A percentile compares a stretch with the other conserved stretches of the same genome.
Evolutionary conservation across 202 grass and related monocot species (phyloP).

Genomic region (Schoenoplectus triqueter): DNA sequence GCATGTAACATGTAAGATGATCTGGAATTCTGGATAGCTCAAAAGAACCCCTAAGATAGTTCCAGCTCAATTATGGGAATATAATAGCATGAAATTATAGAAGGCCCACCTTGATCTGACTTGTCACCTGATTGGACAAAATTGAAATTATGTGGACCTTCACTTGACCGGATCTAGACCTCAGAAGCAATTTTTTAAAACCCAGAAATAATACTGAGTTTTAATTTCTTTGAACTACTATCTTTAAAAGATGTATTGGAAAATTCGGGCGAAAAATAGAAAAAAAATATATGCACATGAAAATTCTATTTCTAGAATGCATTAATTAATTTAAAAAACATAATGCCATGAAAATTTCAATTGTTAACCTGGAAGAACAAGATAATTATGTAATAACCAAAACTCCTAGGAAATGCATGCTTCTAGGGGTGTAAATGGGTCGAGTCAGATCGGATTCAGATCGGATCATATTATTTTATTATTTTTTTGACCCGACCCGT

Average conservation of each 20-base stretch:
- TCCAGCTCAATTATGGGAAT: background rate
- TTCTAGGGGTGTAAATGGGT: no score
- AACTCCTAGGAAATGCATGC: no score
- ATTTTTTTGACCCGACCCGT: no score
- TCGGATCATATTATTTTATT: no score
- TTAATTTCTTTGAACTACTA: background rate
- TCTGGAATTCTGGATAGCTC: background rate
- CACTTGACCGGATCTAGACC: constrained; percentile 22
- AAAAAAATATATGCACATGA: background rate
- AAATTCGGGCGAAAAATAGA: background rate
- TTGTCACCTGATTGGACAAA: constrained; percentile 4
- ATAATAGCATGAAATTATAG: background rate
- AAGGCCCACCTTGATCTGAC: background rate
- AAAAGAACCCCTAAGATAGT: background rate
- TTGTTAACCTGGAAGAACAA: background rate
- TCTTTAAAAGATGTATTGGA: background rate
- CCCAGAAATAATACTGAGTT: background rate
- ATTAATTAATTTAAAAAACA: background rate
- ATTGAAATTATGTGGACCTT: constrained; percentile 13
- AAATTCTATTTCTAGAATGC: background rate
- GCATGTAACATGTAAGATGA: constrained; percentile 1
- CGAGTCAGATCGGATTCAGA: no score
- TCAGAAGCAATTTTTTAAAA: background rate
- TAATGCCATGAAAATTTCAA: background rate
- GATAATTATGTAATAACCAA: no score